A percentile compares a stretch with the other conserved stretches of the same genome.
Conservation (phyloP, 73 alveolate species). For the Uronychia setigera region DNA sequence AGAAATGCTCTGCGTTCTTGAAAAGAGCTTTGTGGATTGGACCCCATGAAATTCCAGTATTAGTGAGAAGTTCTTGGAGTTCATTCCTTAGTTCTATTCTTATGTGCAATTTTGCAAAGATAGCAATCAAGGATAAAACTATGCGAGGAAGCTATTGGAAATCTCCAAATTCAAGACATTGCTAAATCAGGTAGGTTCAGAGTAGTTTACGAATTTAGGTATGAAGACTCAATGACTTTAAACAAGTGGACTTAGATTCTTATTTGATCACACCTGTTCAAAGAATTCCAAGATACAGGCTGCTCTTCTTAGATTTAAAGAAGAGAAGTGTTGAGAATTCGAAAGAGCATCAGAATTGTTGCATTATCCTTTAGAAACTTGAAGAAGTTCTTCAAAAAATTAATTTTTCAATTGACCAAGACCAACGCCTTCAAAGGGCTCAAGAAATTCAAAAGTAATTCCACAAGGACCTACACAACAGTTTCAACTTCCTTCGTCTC, state of each 20-base stretch:
- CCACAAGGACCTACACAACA: not conserved
- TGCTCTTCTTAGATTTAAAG: not conserved
- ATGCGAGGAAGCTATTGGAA: not conserved
- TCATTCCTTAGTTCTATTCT: not conserved
- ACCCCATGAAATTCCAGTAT: not conserved
- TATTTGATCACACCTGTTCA: not conserved
- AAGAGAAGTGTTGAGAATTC: not conserved
- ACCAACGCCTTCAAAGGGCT: not conserved
- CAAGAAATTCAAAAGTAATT: not conserved
- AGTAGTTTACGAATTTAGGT: not conserved
- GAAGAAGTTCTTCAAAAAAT: not conserved
- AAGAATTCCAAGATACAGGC: not conserved
- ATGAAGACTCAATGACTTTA: not conserved
- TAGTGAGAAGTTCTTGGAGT: not conserved
- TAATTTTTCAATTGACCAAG: not conserved
- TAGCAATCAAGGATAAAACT: not conserved
- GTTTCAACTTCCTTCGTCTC: not conserved
- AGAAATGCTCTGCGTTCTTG: not conserved
- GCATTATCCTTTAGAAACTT: not conserved
- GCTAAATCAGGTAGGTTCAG: not conserved
- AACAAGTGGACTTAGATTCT: not conserved
- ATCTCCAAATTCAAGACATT: not conserved
- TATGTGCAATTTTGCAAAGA: not conserved
- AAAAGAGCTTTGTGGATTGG: not conserved
- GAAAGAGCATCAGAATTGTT: not conserved